A percentile compares a stretch with the other conserved stretches of the same genome.
Evolutionary conservation across 2,329 filamentous ascomycete species (phyloP).

Genomic region (Elsinoe arachidis): DNA sequence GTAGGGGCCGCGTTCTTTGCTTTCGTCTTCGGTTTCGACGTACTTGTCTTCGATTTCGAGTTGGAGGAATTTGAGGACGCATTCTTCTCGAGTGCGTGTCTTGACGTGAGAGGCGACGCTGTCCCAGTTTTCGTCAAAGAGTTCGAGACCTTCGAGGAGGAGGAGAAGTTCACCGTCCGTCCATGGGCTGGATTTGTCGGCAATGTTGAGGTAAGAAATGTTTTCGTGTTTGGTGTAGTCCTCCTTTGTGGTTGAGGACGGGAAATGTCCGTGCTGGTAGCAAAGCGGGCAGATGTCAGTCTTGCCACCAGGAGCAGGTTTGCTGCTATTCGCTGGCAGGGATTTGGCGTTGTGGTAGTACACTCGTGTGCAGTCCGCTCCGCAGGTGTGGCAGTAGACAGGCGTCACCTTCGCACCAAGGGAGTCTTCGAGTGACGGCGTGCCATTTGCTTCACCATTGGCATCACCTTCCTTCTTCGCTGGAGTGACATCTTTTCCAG

Average conservation of each 20-base stretch:
- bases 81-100: slow-evolving; percentile 87
- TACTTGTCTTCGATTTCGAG: slow-evolving; percentile 98
- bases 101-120: slow-evolving; percentile 87
- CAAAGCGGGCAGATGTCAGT: slow-evolving; percentile 89
- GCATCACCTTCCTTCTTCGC: slow-evolving; percentile 33
- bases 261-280: slow-evolving; percentile 75
- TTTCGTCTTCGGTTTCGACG: slow-evolving; percentile 58
- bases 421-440: slow-evolving; percentile 46
- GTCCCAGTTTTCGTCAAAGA: slow-evolving; percentile 93
- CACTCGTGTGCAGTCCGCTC: slow-evolving; percentile 73
- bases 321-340: slow-evolving; percentile 35
- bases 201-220: slow-evolving; percentile 65
- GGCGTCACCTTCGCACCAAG: slow-evolving; percentile 56
- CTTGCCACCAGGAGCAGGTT: slow-evolving; percentile 50
- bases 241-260: slow-evolving; percentile 64
- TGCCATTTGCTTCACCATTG: slow-evolving; percentile 72
- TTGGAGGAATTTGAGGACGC: slow-evolving; percentile 91
- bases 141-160: slow-evolving; percentile 81
- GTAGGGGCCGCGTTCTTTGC: slow-evolving; percentile 54
- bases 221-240: slow-evolving; percentile 90
- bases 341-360: slow-evolving; percentile 63
- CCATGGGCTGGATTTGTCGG: slow-evolving; percentile 83
- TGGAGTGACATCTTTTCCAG: slow-evolving; percentile 74
- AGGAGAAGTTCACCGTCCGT: slow-evolving; percentile 82
- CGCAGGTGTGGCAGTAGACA: slow-evolving; percentile 82